phyloP scores from a whole-genome alignment of 257 asterid genomes.

The Sherardia arvensis region DNA sequence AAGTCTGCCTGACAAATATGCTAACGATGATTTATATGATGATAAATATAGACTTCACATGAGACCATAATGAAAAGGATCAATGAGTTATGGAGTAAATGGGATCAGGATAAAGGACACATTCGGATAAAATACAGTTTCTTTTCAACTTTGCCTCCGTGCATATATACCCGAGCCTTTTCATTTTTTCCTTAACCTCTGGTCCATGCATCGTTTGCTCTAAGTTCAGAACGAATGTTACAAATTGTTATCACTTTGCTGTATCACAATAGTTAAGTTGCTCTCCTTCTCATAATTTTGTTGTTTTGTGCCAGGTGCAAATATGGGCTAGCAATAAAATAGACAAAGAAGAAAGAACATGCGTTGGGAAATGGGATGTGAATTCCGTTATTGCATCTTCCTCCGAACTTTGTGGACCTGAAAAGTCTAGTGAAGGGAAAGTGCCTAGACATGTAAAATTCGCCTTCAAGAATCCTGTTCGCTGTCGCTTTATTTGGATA shows the following conservation, averaged over 20 bases:
- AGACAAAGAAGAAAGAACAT: conserved; percentile 70
- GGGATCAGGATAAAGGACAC: not conserved
- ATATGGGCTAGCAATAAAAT: conserved; percentile 86
- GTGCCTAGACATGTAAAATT: conserved; percentile 82
- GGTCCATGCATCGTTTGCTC: not conserved
- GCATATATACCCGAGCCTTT: not conserved
- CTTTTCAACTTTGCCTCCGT: not conserved
- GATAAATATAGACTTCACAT: not conserved
- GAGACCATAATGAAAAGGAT: not conserved
- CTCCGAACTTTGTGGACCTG: conserved; percentile 77
- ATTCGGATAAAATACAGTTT: not conserved
- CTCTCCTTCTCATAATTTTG: not conserved
- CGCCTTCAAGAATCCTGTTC: conserved; percentile 63
- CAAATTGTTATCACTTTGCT: not conserved
- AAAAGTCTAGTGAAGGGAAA: conserved; percentile 37
- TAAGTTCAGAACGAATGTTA: not conserved
- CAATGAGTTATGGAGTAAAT: not conserved
- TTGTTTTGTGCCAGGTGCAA: conserved; percentile 49
- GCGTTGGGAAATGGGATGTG: conserved; percentile 94
- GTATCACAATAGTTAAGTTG: not conserved
- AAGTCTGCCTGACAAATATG: not conserved
- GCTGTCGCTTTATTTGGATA: conserved; percentile 92
- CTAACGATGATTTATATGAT: not conserved
- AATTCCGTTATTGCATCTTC: conserved; percentile 58
- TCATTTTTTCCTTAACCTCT: not conserved